phyloP scores from a whole-genome alignment of 2,329 filamentous ascomycete genomes.

The Chaetothyriales sp. region DNA sequence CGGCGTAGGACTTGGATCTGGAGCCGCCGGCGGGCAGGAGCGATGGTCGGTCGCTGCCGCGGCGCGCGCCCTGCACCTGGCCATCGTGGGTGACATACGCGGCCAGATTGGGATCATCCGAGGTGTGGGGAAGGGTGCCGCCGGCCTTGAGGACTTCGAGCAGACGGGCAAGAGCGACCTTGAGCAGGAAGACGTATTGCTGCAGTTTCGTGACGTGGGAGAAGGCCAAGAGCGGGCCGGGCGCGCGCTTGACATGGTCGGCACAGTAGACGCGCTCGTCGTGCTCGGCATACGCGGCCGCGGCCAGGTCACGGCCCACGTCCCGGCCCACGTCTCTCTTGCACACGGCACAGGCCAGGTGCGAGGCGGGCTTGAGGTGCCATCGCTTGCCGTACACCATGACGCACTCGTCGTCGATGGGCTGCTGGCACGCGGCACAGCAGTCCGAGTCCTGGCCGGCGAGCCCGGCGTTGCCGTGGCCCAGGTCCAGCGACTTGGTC shows the following conservation, averaged over 20 bases:
- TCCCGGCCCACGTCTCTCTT: slow-evolving; percentile 60
- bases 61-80: slow-evolving; percentile 38
- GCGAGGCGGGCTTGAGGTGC: slow-evolving; percentile 52
- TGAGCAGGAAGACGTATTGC: slow-evolving; percentile 85
- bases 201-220: slow-evolving; percentile 70
- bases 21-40: slow-evolving; percentile 52
- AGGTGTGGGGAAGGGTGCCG: slow-evolving; percentile 62
- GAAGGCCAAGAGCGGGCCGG: slow-evolving; percentile 49
- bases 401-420: slow-evolving; percentile 89
- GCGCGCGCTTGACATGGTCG: slow-evolving; percentile 35
- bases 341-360: slow-evolving; percentile 59
- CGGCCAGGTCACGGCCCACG: slow-evolving; percentile 52
- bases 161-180: slow-evolving; percentile 79
- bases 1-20: slow-evolving; percentile 61
- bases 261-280: slow-evolving; percentile 60
- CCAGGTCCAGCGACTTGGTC: slow-evolving; percentile 48
- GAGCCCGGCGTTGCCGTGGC: slow-evolving; percentile 50
- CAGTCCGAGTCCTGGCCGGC: slow-evolving; percentile 71
- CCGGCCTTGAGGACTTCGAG: slow-evolving; percentile 74
- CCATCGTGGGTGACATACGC: slow-evolving; percentile 56
- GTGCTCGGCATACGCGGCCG: slow-evolving; percentile 56
- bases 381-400: slow-evolving; percentile 62
- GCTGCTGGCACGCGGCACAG: slow-evolving; percentile 65
- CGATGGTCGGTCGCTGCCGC: slow-evolving; percentile 36
- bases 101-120: slow-evolving; percentile 57